phyloP scores from a whole-genome alignment of 2,329 filamentous ascomycete genomes.

The Chaetomium sp. region DNA sequence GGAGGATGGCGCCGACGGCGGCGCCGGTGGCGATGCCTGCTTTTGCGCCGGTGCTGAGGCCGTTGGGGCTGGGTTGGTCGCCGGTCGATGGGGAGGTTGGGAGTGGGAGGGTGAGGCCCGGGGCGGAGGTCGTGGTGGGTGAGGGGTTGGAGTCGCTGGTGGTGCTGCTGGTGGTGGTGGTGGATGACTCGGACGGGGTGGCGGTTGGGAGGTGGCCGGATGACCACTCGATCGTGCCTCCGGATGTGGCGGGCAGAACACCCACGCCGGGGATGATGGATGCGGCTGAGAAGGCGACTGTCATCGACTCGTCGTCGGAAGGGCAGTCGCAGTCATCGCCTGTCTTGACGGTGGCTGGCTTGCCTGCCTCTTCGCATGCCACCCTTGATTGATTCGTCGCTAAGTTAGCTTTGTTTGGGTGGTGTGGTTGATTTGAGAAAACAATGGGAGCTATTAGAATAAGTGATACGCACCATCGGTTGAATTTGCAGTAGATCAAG shows the following conservation, averaged over 20 bases:
- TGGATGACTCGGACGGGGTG: conserved; percentile 13
- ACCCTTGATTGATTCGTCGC: conserved; percentile 14
- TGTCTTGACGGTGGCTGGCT: conserved; percentile 30
- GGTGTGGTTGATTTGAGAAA: too few species aligned
- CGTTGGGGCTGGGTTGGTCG: background rate
- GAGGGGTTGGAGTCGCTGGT: background rate
- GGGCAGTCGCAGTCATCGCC: conserved; percentile 34
- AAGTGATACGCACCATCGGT: conserved; percentile 20
- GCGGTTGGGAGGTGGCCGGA: conserved; percentile 32
- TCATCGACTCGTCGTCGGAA: conserved; percentile 27
- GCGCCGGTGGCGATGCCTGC: conserved; percentile 29
- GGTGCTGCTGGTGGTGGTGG: background rate
- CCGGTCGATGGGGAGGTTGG: background rate
- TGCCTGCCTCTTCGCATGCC: conserved; percentile 31
- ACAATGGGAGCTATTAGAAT: conserved; percentile 23
- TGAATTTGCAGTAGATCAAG: conserved; percentile 39
- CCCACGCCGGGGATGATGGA: conserved; percentile 24
- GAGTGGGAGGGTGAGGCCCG: background rate
- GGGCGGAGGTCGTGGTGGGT: background rate
- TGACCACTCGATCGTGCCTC: conserved; percentile 34
- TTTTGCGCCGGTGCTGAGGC: conserved; percentile 35
- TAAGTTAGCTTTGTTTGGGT: background rate
- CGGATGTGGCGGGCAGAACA: conserved; percentile 29
- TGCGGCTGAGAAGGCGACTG: conserved; percentile 30
- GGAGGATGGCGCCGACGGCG: conserved; percentile 18